phyloP scores from a whole-genome alignment of 1,139 yeast species.

The Nakaseomyces kungkrabaensis region DNA sequence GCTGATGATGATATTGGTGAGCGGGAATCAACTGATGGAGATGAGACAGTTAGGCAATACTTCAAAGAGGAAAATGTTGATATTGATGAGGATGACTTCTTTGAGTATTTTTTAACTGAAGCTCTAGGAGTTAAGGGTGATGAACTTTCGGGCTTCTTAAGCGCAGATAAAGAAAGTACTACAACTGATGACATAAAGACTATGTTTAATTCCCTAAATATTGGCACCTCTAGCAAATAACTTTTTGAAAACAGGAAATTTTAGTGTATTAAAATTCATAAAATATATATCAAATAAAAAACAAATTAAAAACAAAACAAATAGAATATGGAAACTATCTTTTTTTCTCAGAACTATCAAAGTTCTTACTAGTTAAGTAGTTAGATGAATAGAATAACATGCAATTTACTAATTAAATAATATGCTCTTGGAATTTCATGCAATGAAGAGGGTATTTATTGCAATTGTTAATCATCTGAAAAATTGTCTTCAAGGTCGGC shows the following conservation, averaged over 20 bases:
- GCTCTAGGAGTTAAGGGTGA: constrained; percentile 34
- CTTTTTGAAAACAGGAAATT: not conserved
- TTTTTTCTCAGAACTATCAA: not conserved
- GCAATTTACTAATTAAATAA: not conserved
- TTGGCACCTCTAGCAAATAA: not conserved
- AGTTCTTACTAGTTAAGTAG: not conserved
- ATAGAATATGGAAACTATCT: not conserved
- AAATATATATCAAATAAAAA: not conserved
- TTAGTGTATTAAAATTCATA: not conserved
- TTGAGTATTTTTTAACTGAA: constrained; percentile 46
- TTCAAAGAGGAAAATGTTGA: constrained; percentile 30
- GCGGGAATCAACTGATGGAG: not conserved
- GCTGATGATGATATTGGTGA: not conserved
- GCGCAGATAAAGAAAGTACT: constrained; percentile 6
- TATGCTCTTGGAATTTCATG: not conserved
- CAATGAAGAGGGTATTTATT: not conserved
- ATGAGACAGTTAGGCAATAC: constrained; percentile 16
- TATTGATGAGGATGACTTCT: constrained; percentile 54
- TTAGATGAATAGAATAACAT: not conserved
- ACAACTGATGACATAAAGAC: not conserved
- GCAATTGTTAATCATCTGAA: constrained; percentile 5
- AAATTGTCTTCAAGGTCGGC: constrained; percentile 9
- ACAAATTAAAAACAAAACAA: not conserved
- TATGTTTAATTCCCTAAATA: constrained; percentile 2
- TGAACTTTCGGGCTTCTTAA: constrained; percentile 7